phyloP scores from a whole-genome alignment of 495 filamentous ascomycete genomes.

The Aspergillus asperescens region DNA sequence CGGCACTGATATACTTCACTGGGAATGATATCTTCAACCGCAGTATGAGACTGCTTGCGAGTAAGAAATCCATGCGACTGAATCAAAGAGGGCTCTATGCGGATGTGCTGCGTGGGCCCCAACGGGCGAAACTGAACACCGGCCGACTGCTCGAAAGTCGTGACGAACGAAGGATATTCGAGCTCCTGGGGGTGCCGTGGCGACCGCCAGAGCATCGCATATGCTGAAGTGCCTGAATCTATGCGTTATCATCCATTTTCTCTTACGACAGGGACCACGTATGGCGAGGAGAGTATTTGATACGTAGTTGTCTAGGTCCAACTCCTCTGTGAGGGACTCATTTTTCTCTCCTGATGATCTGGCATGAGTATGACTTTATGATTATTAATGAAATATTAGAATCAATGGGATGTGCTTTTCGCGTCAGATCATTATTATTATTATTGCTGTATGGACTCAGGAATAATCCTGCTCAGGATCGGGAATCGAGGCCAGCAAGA shows the following conservation, averaged over 20 bases:
- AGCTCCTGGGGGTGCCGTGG: slow-evolving; percentile 82
- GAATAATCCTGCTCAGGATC: background rate
- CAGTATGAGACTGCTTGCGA: slow-evolving; percentile 75
- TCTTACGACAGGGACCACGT: slow-evolving; percentile 8
- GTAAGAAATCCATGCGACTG: slow-evolving; percentile 76
- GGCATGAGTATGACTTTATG: background rate
- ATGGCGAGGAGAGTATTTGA: slow-evolving; percentile 1
- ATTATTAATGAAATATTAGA: background rate
- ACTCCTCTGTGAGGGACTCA: background rate
- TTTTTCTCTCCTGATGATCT: background rate
- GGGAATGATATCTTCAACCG: slow-evolving; percentile 97
- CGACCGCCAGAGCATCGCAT: slow-evolving; percentile 74
- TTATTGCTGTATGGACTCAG: background rate
- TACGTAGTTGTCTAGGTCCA: slow-evolving; percentile 1
- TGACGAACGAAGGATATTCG: slow-evolving; percentile 81
- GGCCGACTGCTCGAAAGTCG: slow-evolving; percentile 69
- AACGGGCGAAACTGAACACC: slow-evolving; percentile 59
- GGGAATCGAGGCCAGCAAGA: background rate
- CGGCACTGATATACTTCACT: slow-evolving; percentile 91
- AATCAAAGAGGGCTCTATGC: slow-evolving; percentile 81
- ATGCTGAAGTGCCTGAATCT: slow-evolving; percentile 46
- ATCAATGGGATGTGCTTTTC: background rate
- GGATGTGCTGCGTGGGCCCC: slow-evolving; percentile 61
- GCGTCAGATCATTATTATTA: background rate
- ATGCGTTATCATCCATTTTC: background rate